Conservation (phyloP, 495 filamentous ascomycete species). For the Penicillium herquei region DNA sequence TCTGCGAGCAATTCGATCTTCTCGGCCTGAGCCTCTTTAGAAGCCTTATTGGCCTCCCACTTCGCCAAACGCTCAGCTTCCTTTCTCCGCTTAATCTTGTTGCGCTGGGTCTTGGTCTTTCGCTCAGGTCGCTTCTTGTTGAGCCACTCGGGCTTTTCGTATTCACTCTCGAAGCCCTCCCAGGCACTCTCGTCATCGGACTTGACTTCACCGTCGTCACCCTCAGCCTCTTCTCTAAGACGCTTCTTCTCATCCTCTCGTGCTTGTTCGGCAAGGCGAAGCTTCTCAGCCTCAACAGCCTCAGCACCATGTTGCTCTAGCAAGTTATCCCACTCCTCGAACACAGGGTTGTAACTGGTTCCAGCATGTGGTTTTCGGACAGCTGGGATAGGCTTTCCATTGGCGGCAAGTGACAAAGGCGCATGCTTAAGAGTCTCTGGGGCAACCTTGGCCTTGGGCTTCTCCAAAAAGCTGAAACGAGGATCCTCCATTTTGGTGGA, state of each 20-base stretch:
- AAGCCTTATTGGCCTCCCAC: constrained; percentile 69
- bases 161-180: constrained; percentile 79
- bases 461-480: constrained; percentile 59
- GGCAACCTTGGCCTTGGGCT: constrained; percentile 62
- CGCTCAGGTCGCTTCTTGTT: constrained; percentile 72
- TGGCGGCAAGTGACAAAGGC: constrained; percentile 75
- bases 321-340: constrained; percentile 77
- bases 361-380: constrained; percentile 75
- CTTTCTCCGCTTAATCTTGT: constrained; percentile 83
- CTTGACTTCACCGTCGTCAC: constrained; percentile 65
- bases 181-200: constrained; percentile 85
- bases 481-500: constrained; percentile 37
- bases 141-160: constrained; percentile 57
- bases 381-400: constrained; percentile 73
- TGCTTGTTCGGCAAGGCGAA: constrained; percentile 65
- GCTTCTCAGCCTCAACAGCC: constrained; percentile 76
- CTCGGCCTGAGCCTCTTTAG: constrained; percentile 63
- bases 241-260: constrained; percentile 56
- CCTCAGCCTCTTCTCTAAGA: constrained; percentile 57
- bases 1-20: constrained; percentile 63
- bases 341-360: constrained; percentile 87
- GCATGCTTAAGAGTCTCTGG: constrained; percentile 73
- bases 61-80: constrained; percentile 72
- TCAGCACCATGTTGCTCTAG: constrained; percentile 70
- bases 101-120: constrained; percentile 83